A percentile compares a stretch with the other conserved stretches of the same genome.
phyloP scores from a whole-genome alignment of 164 flowering plant genomes.

The Pachysandra terminalis region DNA sequence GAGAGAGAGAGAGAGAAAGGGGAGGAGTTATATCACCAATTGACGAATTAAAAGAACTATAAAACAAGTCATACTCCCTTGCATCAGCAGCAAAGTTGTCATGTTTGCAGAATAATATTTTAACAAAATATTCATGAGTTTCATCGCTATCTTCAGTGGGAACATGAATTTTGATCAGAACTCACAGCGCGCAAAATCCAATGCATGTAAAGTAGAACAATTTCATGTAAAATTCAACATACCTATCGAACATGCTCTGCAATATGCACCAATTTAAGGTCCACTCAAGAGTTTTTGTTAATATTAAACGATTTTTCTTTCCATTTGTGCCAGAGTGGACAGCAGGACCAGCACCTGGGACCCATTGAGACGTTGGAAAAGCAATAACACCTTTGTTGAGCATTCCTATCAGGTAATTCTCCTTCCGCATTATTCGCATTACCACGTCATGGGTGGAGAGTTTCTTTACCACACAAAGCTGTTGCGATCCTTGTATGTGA shows the following conservation, averaged over 20 bases:
- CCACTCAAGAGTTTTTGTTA: conserved; percentile 94
- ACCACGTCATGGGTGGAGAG: conserved; percentile 90
- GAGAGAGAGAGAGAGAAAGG: no score
- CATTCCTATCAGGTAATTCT: conserved; percentile 97
- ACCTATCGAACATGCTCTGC: conserved; percentile 99
- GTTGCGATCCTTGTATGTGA: conserved; percentile 65
- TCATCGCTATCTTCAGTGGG: no score
- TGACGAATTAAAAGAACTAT: no score
- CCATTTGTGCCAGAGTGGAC: conserved; percentile 55
- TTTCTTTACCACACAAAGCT: conserved; percentile 87
- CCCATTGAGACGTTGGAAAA: conserved; percentile 79
- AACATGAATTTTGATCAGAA: no score
- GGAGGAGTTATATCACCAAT: no score
- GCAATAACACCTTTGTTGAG: conserved; percentile 94
- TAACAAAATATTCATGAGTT: no score
- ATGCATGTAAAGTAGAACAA: background rate
- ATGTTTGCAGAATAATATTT: no score
- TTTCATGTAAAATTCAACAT: conserved; percentile 5
- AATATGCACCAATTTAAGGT: conserved; percentile 94
- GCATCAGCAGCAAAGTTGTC: no score
- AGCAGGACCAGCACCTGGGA: conserved; percentile 90
- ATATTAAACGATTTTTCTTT: conserved; percentile 44
- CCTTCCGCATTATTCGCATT: conserved; percentile 98
- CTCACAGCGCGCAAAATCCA: background rate
- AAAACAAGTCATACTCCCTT: no score